Conservation (phyloP, 768 basidiomycete genomes). For the Kwoniella mangroviensis region DNA sequence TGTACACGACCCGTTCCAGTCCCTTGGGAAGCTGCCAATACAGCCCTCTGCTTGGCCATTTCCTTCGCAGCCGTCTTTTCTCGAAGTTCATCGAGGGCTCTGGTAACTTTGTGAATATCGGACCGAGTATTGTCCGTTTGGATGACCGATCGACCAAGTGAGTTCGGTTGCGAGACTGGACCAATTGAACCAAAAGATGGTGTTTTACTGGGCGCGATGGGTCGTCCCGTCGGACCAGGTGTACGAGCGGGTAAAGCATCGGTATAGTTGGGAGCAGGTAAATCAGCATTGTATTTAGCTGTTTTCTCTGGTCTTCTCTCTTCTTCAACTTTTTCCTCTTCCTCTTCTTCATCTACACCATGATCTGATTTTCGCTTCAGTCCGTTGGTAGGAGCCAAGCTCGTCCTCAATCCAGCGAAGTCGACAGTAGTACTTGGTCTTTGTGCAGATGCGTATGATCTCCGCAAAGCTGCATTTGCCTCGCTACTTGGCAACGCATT, state of each 20-base stretch:
- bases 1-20: constrained; percentile 15
- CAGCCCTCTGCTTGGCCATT: constrained; percentile 33
- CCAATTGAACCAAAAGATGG: constrained; percentile 18
- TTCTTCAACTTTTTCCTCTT: constrained; percentile 24
- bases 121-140: constrained; percentile 24
- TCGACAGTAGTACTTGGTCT: constrained; percentile 27
- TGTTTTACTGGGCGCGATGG: constrained; percentile 13
- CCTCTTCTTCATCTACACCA: constrained; percentile 27
- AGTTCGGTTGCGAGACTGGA: constrained; percentile 1
- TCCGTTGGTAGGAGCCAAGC: constrained; percentile 38
- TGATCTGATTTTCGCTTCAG: constrained; percentile 49
- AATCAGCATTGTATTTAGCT: constrained; percentile 14
- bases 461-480: background rate
- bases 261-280: constrained; percentile 9
- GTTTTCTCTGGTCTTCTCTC: constrained; percentile 43
- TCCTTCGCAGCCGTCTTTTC: constrained; percentile 42
- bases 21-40: constrained; percentile 20
- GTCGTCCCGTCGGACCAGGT: constrained; percentile 14
- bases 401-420: constrained; percentile 38
- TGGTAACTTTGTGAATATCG: constrained; percentile 43
- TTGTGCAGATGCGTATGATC: constrained; percentile 17
- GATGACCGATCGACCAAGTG: background rate
- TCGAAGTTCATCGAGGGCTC: constrained; percentile 45
- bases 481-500: constrained; percentile 7
- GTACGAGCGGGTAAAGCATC: constrained; percentile 16